These are phyloP conservation scores for Phytophthora podocarpi DNA, from an alignment of 352 stramenopile species.

Conservation along the genomic window DNA sequence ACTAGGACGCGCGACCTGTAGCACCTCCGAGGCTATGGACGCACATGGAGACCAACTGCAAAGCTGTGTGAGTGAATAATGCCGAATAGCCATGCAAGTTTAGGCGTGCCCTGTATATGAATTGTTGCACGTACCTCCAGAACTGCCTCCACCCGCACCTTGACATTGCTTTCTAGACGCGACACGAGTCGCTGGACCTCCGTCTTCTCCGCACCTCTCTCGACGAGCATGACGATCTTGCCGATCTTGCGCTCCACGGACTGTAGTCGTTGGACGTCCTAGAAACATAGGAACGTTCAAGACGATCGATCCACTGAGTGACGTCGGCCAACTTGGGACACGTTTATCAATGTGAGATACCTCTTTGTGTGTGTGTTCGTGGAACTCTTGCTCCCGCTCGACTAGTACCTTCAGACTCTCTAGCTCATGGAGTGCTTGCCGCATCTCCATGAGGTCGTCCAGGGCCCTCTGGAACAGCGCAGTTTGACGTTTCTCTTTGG, in stretches of 20 bases:
- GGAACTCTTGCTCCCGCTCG: conserved; percentile 40
- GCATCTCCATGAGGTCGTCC: conserved; percentile 30
- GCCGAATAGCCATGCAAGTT: neutral
- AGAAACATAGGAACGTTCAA: neutral
- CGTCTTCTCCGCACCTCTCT: conserved; percentile 36
- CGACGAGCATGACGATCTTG: conserved; percentile 41
- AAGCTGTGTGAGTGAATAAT: neutral
- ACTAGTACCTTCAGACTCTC: conserved; percentile 34
- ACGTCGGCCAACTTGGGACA: neutral
- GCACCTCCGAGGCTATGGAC: conserved; percentile 28
- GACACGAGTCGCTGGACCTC: conserved; percentile 49
- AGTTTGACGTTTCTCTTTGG: conserved; percentile 49
- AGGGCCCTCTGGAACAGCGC: conserved; percentile 46
- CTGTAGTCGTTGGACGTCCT: conserved; percentile 38
- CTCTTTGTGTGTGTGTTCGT: conserved; percentile 29
- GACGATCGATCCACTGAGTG: neutral
- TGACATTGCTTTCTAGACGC: conserved; percentile 50
- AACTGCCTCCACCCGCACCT: conserved; percentile 54
- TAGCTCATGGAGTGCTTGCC: conserved; percentile 42
- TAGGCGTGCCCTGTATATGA: neutral
- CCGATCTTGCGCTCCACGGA: conserved; percentile 45
- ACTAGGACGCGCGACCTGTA: neutral
- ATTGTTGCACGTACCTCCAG: conserved; percentile 46
- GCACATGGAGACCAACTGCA: conserved; percentile 46
- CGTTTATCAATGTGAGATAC: conserved; percentile 15